Base-by-base conservation (phyloP, 805 yeast genomes). In the Scheffersomyces lignosus region DNA sequence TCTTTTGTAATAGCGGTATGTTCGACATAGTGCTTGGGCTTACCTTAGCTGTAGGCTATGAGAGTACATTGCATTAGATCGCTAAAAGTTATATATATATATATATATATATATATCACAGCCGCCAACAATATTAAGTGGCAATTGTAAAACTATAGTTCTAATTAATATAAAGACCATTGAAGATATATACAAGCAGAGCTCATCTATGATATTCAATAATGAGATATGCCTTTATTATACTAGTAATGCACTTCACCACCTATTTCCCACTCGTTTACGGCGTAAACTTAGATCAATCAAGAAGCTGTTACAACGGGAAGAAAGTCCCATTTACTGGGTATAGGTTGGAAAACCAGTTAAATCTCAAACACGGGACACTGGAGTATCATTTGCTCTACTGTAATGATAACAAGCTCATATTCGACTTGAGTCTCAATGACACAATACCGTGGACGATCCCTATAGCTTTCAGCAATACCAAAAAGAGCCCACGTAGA, bases 11-110 rank as follows among this genome's bases (percentile, higher is more conserved):
- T 15, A 47, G 44, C 35, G 81, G 81, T 0, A 67, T 70, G 60
- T 80, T 80, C 71, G 82, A 79, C 43, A 43, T 71, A 33, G 75
- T 71, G 1, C 43, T 81, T 16, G 83, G 82, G 0, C 48, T 75
- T 47, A 72, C 78, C 0, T 60, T 79, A 39, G 81, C 81, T 2
- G 66, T 64, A 1, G 81, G 81, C 0, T 63, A 64, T 47, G 71
- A 71, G 18, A 48, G 43, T n/a, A 29, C n/a, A n/a, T n/a, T n/a
- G n/a, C n/a, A n/a, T n/a, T n/a, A n/a, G n/a, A n/a, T n/a, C n/a
- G 45, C 18, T 27, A 40, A 31, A 13, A 23, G 15, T 22, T 10
- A 10, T 20, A 20, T 20, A 20, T 20, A 20, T 7, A 20, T 20
- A n/a, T n/a, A n/a, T n/a, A n/a, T n/a, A n/a, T n/a, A n/a, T n/a